A percentile compares a stretch with the other conserved stretches of the same genome.
Conservation (phyloP, 2,329 filamentous ascomycete species). For the Septoria petroselini region DNA sequence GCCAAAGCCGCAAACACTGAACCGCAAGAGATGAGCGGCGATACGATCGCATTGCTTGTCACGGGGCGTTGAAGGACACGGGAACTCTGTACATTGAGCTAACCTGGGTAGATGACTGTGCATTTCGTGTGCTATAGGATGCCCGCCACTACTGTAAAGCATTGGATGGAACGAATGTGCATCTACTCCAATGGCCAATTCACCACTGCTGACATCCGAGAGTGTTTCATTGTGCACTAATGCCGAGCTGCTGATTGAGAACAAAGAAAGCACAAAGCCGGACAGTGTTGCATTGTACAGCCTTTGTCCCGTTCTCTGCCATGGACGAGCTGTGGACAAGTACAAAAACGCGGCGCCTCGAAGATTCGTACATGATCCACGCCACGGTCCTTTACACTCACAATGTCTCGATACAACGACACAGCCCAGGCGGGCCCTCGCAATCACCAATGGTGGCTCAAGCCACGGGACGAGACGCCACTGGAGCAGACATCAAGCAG, state of each 20-base stretch:
- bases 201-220: too few species aligned
- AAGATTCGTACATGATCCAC: too few species aligned
- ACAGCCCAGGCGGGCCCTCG: background rate
- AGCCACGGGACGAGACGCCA: background rate
- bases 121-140: constrained; percentile 13
- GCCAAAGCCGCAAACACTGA: constrained; percentile 22
- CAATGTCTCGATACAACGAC: background rate
- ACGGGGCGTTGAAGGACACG: background rate
- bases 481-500: too few species aligned
- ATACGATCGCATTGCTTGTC: background rate
- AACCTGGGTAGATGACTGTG: constrained; percentile 15
- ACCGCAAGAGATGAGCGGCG: constrained; percentile 21
- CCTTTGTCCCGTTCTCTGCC: background rate
- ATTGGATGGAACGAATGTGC: background rate
- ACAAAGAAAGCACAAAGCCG: background rate
- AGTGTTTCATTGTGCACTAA: background rate
- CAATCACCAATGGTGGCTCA: constrained; percentile 1
- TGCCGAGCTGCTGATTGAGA: background rate
- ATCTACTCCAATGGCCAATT: background rate
- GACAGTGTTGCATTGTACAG: background rate
- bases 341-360: too few species aligned
- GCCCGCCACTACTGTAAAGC: constrained; percentile 3
- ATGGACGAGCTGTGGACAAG: background rate
- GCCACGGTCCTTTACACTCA: too few species aligned
- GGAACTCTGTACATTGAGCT: background rate